These are phyloP conservation scores for Tillandsia leiboldiana DNA, from an alignment of 176 grass and related monocot species.

Conservation along the genomic window DNA sequence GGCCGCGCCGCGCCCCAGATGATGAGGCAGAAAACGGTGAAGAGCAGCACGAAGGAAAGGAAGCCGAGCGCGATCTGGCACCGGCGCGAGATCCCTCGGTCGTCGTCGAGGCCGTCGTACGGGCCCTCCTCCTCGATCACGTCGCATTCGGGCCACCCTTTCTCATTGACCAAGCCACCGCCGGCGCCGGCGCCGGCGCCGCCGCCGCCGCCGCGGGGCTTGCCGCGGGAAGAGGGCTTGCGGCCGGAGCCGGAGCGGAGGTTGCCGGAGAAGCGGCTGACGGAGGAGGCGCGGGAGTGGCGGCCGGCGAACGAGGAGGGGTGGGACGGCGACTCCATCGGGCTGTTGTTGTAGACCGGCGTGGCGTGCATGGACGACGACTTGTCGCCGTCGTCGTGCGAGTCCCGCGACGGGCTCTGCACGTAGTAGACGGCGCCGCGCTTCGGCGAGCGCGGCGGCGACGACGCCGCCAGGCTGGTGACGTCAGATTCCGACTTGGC, in stretches of 20 bases:
- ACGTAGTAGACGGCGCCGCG: slow-evolving; percentile 59
- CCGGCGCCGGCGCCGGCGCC: slow-evolving; percentile 17
- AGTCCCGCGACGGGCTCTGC: slow-evolving; percentile 82
- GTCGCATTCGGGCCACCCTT: slow-evolving; percentile 59
- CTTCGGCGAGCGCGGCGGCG: slow-evolving; percentile 67
- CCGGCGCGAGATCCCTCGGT: slow-evolving; percentile 32
- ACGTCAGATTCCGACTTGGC: slow-evolving; percentile 72
- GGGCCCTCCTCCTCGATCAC: slow-evolving; percentile 54
- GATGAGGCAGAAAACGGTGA: slow-evolving; percentile 54
- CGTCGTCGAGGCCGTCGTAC: slow-evolving; percentile 37
- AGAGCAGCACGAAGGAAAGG: slow-evolving; percentile 35
- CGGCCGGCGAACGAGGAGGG: slow-evolving; percentile 44
- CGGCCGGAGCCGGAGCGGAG: slow-evolving; percentile 33
- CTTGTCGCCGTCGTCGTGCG: slow-evolving; percentile 71
- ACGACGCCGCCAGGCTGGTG: slow-evolving; percentile 56
- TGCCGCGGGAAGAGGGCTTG: slow-evolving; percentile 23
- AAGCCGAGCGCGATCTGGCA: slow-evolving; percentile 43
- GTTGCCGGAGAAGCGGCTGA: slow-evolving; percentile 66
- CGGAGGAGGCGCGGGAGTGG: slow-evolving; percentile 74
- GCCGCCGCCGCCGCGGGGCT: neutral
- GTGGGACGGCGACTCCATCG: slow-evolving; percentile 72
- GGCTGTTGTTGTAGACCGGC: slow-evolving; percentile 84
- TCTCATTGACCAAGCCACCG: slow-evolving; percentile 14
- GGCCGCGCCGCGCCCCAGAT: slow-evolving; percentile 76
- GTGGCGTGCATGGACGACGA: slow-evolving; percentile 68